phyloP scores from a whole-genome alignment of 805 yeast species.

The Pichia insulana region DNA sequence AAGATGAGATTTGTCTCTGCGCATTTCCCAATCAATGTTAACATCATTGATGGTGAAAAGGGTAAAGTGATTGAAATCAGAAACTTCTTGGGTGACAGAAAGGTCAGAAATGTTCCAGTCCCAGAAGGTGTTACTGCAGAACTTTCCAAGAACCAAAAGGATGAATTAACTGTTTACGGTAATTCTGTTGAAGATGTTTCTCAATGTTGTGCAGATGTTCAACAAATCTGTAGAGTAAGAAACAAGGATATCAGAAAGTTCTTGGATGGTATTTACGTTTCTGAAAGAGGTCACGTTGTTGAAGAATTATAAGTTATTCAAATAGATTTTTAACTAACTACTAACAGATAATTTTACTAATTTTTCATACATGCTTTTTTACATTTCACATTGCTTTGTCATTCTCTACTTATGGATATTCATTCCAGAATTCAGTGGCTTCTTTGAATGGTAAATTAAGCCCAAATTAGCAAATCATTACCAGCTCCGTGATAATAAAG shows the following conservation, averaged over 20 bases:
- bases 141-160: conserved; percentile 80
- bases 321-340: not conserved
- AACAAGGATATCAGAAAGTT: conserved; percentile 99
- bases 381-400: conserved; percentile 1
- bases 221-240: conserved; percentile 96
- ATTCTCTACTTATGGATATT: conserved; percentile 1
- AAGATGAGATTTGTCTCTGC: conserved; percentile 99
- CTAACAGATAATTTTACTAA: not conserved
- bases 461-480: conserved; percentile 25
- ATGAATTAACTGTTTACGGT: conserved; percentile 87
- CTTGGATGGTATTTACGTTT: conserved; percentile 99
- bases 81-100: conserved; percentile 99
- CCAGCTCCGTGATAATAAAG: conserved; percentile 22
- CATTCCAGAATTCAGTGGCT: conserved; percentile 1
- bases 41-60: conserved; percentile 75
- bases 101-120: conserved; percentile 81
- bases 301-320: conserved; percentile 29
- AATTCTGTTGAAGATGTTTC: conserved; percentile 97
- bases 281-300: conserved; percentile 84
- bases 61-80: conserved; percentile 82
- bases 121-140: conserved; percentile 85
- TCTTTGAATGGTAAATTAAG: not conserved
- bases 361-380: not conserved
- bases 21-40: conserved; percentile 99
- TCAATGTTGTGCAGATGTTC: conserved; percentile 96